Evolutionary conservation across 306 rosid species (phyloP).

Genomic region (Adenanthera pavonina): DNA sequence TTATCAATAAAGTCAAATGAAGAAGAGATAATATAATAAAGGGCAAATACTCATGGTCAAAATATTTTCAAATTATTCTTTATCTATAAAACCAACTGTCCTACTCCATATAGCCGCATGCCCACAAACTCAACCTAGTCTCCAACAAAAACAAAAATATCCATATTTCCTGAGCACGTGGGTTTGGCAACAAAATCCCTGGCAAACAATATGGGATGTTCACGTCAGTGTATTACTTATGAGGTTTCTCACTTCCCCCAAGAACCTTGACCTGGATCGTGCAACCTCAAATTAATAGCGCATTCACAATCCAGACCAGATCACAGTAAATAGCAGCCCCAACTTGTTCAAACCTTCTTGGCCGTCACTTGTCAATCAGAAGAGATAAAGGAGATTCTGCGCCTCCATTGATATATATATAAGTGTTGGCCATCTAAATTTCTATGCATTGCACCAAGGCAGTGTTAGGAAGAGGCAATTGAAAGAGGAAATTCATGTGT

Average conservation of each 20-base stretch:
- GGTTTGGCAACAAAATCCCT: neutral
- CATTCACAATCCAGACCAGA: constrained; percentile 4
- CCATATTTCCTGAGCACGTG: neutral
- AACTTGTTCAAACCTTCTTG: neutral
- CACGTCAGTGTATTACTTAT: neutral
- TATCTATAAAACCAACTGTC: neutral
- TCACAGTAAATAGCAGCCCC: neutral
- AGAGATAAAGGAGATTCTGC: neutral
- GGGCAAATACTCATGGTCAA: neutral
- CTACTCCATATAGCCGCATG: neutral
- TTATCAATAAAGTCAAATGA: neutral
- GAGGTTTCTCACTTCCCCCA: neutral
- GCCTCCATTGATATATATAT: neutral
- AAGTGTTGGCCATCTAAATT: neutral
- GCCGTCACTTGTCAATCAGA: neutral
- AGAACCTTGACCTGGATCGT: neutral
- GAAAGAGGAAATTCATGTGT: neutral
- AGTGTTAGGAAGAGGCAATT: neutral
- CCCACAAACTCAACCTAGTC: neutral
- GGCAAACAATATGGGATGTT: neutral
- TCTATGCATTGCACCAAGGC: neutral
- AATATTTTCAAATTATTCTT: neutral
- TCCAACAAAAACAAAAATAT: neutral
- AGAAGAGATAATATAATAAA: neutral
- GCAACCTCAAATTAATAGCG: neutral